Percentiles rank a stretch among this genome's conserved stretches.
Conservation (phyloP, 306 rosid genomes). For the Lithocarpus polystachyus region DNA sequence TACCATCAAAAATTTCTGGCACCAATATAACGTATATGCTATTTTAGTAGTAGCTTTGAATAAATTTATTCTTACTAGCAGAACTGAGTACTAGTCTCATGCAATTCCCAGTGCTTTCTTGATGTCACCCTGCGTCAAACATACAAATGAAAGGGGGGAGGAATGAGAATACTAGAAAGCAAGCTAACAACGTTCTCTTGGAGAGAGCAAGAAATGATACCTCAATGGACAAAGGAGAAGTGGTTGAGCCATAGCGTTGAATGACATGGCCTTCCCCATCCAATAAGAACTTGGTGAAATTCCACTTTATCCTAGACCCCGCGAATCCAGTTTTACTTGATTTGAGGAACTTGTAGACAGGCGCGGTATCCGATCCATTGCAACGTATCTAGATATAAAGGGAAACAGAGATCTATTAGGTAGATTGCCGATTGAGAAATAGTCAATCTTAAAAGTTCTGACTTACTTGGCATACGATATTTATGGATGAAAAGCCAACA, state of each 20-base stretch:
- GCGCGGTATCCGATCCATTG: conserved; percentile 65
- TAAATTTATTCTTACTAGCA: not conserved
- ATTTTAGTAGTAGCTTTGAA: not conserved
- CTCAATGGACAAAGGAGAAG: conserved; percentile 62
- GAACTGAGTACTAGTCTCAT: conserved; percentile 27
- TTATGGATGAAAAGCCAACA: not conserved
- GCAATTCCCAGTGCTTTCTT: conserved; percentile 72
- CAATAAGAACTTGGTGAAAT: conserved; percentile 88
- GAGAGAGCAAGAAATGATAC: conserved; percentile 32
- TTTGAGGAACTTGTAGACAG: conserved; percentile 73
- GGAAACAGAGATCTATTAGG: not conserved
- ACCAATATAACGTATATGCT: not conserved
- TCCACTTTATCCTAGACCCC: conserved; percentile 86
- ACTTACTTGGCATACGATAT: not conserved
- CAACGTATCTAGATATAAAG: conserved; percentile 53
- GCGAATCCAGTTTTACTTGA: conserved; percentile 54
- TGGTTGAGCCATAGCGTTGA: conserved; percentile 64
- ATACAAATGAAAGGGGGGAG: not conserved
- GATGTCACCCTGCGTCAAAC: conserved; percentile 58
- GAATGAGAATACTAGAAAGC: not conserved
- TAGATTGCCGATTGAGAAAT: not conserved
- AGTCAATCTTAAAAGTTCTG: not conserved
- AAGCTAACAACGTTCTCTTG: not conserved
- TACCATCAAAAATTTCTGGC: not conserved
- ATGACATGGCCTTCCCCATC: conserved; percentile 66